Base-by-base conservation (phyloP, 345 rosid species). In the Arabidopsis arenosa region DNA sequence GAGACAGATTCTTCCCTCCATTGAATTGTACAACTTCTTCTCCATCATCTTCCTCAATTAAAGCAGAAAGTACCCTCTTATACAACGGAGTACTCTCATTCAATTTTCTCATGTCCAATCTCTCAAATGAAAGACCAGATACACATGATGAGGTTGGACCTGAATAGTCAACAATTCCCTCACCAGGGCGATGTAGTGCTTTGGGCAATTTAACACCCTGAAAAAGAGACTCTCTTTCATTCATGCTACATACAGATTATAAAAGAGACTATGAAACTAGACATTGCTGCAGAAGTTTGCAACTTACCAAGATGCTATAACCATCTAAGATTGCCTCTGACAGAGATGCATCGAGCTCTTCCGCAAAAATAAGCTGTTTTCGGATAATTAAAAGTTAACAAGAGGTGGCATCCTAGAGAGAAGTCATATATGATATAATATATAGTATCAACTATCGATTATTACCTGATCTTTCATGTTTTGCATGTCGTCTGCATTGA, bases 21-120 rank as follows among this genome's bases (percentile, higher is more conserved):
- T 75, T 61, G 9, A 82, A 84, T 48, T 78, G 84, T 82, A 69
- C 83, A 55, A 83, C 68, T 80, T 92, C 99, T 66, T 92, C 99
- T 73, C 75, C 80, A 71, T 90, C 99, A 78, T 92, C 99, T 84
- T 91, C 95, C 80, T 87, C 98, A 66, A 95, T 92, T 80, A 95
- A 82, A 74, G 99, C 97, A 71, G 97, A 89, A 63, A 95, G 91
- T 66, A 92, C 85, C 75, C 98, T 86, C 73, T 90, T 90, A 85
- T 83, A 95, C 80, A 95, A 68, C 28, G 97, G 90, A 79, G 88
- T 83, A 70, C 72, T 85, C 76, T 88, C 92, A 67, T 82, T 89
- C 62, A 84, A 80, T 75, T 81, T 85, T 70, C 84, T 88, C 80
- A 75, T 68, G 61, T 85, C 90, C 63, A 80, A 44, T 80, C 76